Percentiles rank a stretch among this genome's conserved stretches.
phyloP scores from a whole-genome alignment of 805 yeast species.

The Myxozyma udenii region DNA sequence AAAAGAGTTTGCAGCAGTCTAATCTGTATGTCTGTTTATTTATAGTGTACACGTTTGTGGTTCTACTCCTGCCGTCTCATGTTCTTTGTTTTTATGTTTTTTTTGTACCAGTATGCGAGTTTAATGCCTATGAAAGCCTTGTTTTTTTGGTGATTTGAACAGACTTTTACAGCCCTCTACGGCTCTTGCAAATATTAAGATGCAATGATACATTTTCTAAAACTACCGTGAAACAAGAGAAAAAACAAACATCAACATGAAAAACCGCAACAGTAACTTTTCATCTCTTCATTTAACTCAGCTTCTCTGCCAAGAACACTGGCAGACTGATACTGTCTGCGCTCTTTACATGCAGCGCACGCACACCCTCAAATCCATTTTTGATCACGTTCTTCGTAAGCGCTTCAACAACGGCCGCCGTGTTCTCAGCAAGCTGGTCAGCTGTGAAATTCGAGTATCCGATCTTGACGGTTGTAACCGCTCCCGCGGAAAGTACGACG shows the following conservation, averaged over 20 bases:
- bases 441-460: constrained; percentile 52
- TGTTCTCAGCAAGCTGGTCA: constrained; percentile 57
- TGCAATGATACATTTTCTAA: background rate
- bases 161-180: too few species aligned
- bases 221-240: background rate
- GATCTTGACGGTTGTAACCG: constrained; percentile 59
- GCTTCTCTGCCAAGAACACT: constrained; percentile 61
- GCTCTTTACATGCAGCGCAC: constrained; percentile 61
- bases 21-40: too few species aligned
- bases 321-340: constrained; percentile 79
- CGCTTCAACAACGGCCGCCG: constrained; percentile 49
- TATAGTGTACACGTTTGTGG: too few species aligned
- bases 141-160: background rate
- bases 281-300: too few species aligned
- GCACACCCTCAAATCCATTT: constrained; percentile 37
- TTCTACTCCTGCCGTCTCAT: too few species aligned
- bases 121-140: background rate
- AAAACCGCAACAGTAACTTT: background rate
- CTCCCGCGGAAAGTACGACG: constrained; percentile 70
- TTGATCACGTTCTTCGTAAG: constrained; percentile 30
- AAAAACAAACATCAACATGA: background rate
- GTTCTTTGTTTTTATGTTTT: too few species aligned
- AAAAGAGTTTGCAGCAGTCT: too few species aligned
- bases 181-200: too few species aligned
- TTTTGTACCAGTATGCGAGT: too few species aligned